phyloP scores from a whole-genome alignment of 257 asterid species.

The Prunella vulgaris region DNA sequence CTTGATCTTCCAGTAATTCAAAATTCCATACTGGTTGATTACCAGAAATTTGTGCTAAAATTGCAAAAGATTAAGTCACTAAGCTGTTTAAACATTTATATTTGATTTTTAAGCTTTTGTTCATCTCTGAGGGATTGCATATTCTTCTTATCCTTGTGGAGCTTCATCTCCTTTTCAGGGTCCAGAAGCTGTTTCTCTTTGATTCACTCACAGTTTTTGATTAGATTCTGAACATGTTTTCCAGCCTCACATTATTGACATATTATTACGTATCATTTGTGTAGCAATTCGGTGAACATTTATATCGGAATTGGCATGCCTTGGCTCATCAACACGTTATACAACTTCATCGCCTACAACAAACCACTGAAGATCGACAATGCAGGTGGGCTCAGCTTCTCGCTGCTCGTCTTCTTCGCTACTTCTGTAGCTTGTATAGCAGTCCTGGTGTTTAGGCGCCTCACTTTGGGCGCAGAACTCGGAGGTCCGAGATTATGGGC shows the following conservation, averaged over 20 bases:
- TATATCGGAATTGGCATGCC: conserved; percentile 89
- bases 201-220: too few species aligned
- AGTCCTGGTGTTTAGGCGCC: conserved; percentile 75
- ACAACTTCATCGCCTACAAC: conserved; percentile 76
- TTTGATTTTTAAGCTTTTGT: too few species aligned
- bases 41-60: background rate
- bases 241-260: background rate
- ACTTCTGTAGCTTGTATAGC: conserved; percentile 83
- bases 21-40: background rate
- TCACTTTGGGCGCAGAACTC: conserved; percentile 81
- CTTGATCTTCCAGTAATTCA: background rate
- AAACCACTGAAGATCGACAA: conserved; percentile 63
- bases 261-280: background rate
- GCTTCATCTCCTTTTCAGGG: too few species aligned
- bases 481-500: conserved; percentile 94
- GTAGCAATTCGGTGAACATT: conserved; percentile 93
- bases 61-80: background rate
- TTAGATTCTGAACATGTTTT: background rate
- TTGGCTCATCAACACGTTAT: conserved; percentile 79
- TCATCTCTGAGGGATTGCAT: too few species aligned
- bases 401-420: conserved; percentile 78
- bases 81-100: too few species aligned
- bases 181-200: too few species aligned
- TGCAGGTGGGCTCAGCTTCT: conserved; percentile 75
- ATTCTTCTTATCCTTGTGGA: too few species aligned